Percentiles rank a stretch among this genome's conserved stretches.
phyloP scores from a whole-genome alignment of 75 land plant species.

The Adiantum capillusveneris region DNA sequence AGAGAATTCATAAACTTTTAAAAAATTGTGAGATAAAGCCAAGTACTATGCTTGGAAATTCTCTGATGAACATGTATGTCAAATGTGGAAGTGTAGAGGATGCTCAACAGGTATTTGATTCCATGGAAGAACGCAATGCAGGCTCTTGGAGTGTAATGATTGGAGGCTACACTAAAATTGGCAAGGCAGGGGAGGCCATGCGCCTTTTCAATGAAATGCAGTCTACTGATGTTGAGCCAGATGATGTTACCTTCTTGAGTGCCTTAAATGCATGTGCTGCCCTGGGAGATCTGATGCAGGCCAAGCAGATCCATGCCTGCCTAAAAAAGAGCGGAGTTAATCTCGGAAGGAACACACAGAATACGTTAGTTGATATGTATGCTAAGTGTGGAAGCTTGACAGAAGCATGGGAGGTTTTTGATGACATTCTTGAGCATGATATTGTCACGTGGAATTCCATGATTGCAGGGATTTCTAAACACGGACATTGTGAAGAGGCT shows the following conservation, averaged over 20 bases:
- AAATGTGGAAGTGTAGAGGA: conserved; percentile 13
- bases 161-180: conserved; percentile 7
- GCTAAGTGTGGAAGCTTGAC: conserved; percentile 34
- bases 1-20: not conserved
- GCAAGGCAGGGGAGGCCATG: conserved; percentile 6
- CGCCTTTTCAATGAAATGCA: conserved; percentile 2
- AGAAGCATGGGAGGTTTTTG: conserved; percentile 37
- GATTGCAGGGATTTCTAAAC: conserved; percentile 51
- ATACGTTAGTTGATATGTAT: conserved; percentile 54
- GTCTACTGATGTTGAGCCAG: not conserved
- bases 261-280: conserved; percentile 5
- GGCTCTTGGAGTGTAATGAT: conserved; percentile 9
- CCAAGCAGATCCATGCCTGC: conserved; percentile 15
- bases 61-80: conserved; percentile 18
- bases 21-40: conserved; percentile 2
- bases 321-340: conserved; percentile 12
- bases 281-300: conserved; percentile 5
- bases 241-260: conserved; percentile 7
- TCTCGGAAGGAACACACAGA: conserved; percentile 16
- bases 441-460: conserved; percentile 64
- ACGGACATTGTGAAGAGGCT: conserved; percentile 35
- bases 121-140: conserved; percentile 6
- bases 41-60: conserved; percentile 1
- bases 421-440: conserved; percentile 33
- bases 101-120: conserved; percentile 7